Evolutionary conservation across 176 grass and related monocot species (phyloP).

Genomic region (Elymus sibiricus): DNA sequence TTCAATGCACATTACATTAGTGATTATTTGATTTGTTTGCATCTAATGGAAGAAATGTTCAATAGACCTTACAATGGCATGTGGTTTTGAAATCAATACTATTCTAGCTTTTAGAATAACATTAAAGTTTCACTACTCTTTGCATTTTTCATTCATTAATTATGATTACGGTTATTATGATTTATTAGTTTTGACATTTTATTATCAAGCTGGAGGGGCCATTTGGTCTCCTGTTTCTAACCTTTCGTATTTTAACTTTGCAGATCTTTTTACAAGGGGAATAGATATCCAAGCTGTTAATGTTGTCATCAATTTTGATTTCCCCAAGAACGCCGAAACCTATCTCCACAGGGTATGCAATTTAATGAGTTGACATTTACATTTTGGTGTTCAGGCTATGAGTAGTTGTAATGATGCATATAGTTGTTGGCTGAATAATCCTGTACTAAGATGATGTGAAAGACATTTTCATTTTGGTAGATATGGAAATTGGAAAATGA

Average conservation of each 20-base stretch:
- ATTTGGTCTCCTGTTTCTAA: constrained; percentile 20
- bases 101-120: neutral
- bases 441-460: neutral
- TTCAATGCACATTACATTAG: neutral
- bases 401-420: neutral
- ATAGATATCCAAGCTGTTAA: constrained; percentile 99
- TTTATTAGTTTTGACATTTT: neutral
- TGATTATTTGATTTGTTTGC: neutral
- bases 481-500: neutral
- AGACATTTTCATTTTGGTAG: neutral
- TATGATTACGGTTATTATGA: neutral
- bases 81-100: neutral
- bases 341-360: constrained; percentile 93
- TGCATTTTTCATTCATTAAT: neutral
- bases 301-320: constrained; percentile 99
- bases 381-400: neutral
- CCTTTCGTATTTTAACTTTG: neutral
- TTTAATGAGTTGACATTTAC: constrained; percentile 1
- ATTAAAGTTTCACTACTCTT: neutral
- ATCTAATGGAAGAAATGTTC: neutral
- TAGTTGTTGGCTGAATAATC: neutral
- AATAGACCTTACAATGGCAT: neutral
- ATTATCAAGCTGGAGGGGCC: neutral
- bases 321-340: constrained; percentile 85
- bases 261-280: constrained; percentile 97